Evolutionary conservation across 495 filamentous ascomycete species (phyloP).

Genomic region (Emericellopsis terricola): DNA sequence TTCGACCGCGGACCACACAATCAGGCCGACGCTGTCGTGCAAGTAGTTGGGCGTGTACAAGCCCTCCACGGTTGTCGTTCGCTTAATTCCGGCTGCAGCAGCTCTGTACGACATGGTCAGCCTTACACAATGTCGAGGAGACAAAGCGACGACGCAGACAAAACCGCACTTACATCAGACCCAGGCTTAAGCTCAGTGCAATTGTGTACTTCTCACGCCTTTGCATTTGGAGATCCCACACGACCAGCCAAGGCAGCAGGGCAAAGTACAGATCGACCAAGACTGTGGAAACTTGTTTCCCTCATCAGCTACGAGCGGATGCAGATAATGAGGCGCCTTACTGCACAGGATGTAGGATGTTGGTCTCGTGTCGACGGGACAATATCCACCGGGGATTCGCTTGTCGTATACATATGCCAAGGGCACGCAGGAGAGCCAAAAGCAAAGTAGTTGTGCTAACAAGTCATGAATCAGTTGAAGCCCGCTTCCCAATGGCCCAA

Average conservation of each 20-base stretch:
- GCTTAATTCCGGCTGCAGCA: not conserved
- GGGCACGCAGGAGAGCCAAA: slow-evolving; percentile 9
- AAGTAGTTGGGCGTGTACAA: not conserved
- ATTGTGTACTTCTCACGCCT: slow-evolving; percentile 13
- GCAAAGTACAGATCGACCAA: slow-evolving; percentile 16
- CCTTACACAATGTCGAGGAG: too few relatives aligned
- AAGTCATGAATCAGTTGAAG: slow-evolving; percentile 1
- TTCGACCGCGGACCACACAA: slow-evolving; percentile 2
- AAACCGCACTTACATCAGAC: slow-evolving; percentile 16
- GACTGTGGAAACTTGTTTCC: slow-evolving; percentile 14
- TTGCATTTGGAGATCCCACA: slow-evolving; percentile 13
- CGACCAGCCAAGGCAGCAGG: slow-evolving; percentile 16
- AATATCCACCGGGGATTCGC: slow-evolving; percentile 3
- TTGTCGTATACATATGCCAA: slow-evolving; percentile 8
- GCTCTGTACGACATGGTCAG: not conserved
- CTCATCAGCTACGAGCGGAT: too few relatives aligned
- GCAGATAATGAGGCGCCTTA: too few relatives aligned
- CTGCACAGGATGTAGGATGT: slow-evolving; percentile 9
- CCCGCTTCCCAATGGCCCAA: too few relatives aligned
- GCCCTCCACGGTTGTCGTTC: not conserved
- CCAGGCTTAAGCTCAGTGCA: slow-evolving; percentile 13
- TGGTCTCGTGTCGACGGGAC: slow-evolving; percentile 8
- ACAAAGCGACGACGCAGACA: too few relatives aligned
- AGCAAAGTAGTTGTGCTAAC: slow-evolving; percentile 12
- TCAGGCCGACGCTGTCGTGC: not conserved